phyloP scores from a whole-genome alignment of 805 yeast genomes.

The Lachancea meyersii region DNA sequence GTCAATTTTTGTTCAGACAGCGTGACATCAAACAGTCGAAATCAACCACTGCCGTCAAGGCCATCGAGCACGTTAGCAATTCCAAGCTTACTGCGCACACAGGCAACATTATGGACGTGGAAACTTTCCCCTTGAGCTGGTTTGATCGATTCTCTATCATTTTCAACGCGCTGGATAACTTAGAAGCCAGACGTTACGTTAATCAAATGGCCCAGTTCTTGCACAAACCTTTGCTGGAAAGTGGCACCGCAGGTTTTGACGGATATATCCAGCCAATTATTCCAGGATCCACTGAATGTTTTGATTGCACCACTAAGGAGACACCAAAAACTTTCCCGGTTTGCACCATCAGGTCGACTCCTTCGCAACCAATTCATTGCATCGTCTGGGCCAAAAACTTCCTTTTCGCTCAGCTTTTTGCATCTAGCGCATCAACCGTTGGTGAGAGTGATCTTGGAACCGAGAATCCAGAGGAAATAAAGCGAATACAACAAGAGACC shows the following conservation, averaged over 20 bases:
- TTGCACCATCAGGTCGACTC: constrained; percentile 94
- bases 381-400: constrained; percentile 97
- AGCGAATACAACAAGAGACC: constrained; percentile 57
- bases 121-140: constrained; percentile 68
- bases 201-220: constrained; percentile 74
- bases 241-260: constrained; percentile 90
- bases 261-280: constrained; percentile 93
- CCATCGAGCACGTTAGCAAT: constrained; percentile 67
- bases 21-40: constrained; percentile 88
- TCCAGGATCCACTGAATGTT: constrained; percentile 82
- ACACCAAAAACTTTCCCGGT: constrained; percentile 91
- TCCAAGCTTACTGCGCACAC: constrained; percentile 71
- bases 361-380: constrained; percentile 93
- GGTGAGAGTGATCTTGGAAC: constrained; percentile 46
- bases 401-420: constrained; percentile 73
- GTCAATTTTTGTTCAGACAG: constrained; percentile 87
- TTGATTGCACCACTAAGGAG: constrained; percentile 82
- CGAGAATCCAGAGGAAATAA: constrained; percentile 58
- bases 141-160: constrained; percentile 68
- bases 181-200: constrained; percentile 87
- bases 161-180: constrained; percentile 89
- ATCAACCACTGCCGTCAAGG: constrained; percentile 74
- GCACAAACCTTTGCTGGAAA: constrained; percentile 74
- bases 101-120: constrained; percentile 79
- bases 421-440: constrained; percentile 37